Percentiles rank a stretch among this genome's conserved stretches.
phyloP scores from a whole-genome alignment of 1,284 basidiomycete genomes.

The Ceratorhiza oryzae-sativae region DNA sequence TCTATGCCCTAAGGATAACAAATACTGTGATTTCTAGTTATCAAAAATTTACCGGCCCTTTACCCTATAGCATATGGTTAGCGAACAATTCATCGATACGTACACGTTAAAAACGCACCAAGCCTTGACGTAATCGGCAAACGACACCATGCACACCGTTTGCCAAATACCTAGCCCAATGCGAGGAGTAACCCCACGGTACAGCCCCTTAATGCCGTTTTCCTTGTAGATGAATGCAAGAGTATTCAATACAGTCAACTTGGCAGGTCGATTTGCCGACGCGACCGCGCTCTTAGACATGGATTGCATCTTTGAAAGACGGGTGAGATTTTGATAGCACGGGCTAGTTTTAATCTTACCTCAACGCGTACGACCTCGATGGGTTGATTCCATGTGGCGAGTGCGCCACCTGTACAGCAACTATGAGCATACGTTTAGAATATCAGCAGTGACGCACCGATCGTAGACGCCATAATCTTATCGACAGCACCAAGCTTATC shows the following conservation, averaged over 20 bases:
- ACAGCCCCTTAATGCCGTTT: slow-evolving; percentile 96
- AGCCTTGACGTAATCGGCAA: slow-evolving; percentile 92
- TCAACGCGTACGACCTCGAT: slow-evolving; percentile 97
- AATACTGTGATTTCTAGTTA: slow-evolving; percentile 2
- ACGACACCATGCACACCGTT: slow-evolving; percentile 97
- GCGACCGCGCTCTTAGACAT: slow-evolving; percentile 83
- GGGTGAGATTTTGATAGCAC: slow-evolving; percentile 6
- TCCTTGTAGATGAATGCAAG: slow-evolving; percentile 92
- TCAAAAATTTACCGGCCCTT: slow-evolving; percentile 20
- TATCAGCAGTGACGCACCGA: slow-evolving; percentile 56
- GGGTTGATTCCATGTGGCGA: slow-evolving; percentile 99
- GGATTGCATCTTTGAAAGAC: slow-evolving; percentile 85
- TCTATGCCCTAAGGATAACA: slow-evolving; percentile 31
- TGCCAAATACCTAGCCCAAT: slow-evolving; percentile 97
- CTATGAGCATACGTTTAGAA: background rate
- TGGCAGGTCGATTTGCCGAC: slow-evolving; percentile 80
- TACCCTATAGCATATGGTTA: slow-evolving; percentile 13
- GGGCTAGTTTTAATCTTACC: slow-evolving; percentile 52
- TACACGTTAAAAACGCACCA: slow-evolving; percentile 58
- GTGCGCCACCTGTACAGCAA: slow-evolving; percentile 68
- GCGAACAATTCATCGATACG: background rate
- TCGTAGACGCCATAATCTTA: slow-evolving; percentile 88
- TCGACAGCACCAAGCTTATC: slow-evolving; percentile 82
- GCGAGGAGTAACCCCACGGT: slow-evolving; percentile 96
- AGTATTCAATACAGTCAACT: slow-evolving; percentile 92